A percentile compares a stretch with the other conserved stretches of the same genome.
Conservation (phyloP, 352 stramenopile genomes). For the Globisporangium carolinianum region DNA sequence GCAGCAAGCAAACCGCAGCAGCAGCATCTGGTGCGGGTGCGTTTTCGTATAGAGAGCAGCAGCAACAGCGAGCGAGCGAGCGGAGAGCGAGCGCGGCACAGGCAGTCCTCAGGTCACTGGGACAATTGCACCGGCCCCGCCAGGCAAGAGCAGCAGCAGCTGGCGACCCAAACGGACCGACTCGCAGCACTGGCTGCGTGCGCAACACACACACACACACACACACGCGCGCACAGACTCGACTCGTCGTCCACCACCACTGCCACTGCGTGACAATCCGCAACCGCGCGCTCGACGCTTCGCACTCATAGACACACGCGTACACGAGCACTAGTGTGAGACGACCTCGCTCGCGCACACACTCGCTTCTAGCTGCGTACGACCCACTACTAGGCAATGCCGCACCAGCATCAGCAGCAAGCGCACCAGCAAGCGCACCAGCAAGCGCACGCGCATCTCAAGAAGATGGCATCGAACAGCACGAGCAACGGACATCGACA, state of each 20-base stretch:
- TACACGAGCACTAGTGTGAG: neutral
- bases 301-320: neutral
- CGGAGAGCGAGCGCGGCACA: neutral
- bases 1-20: too few relatives aligned
- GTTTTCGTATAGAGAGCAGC: neutral
- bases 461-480: conserved; percentile 11
- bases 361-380: neutral
- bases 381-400: neutral
- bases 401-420: neutral
- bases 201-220: neutral
- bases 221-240: neutral
- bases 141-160: neutral
- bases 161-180: neutral
- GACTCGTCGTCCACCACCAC: neutral
- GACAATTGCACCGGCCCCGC: conserved; percentile 3
- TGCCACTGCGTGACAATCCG: neutral
- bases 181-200: neutral
- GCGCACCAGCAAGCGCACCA: conserved; percentile 1
- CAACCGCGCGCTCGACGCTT: neutral
- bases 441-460: conserved; percentile 5
- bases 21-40: too few relatives aligned
- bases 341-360: neutral
- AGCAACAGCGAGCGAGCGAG: neutral
- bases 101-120: conserved; percentile 4
- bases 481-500: neutral